Percentiles rank a stretch among this genome's conserved stretches.
Conservation (phyloP, 176 grass and related monocot genomes). For the Avena atlantica region DNA sequence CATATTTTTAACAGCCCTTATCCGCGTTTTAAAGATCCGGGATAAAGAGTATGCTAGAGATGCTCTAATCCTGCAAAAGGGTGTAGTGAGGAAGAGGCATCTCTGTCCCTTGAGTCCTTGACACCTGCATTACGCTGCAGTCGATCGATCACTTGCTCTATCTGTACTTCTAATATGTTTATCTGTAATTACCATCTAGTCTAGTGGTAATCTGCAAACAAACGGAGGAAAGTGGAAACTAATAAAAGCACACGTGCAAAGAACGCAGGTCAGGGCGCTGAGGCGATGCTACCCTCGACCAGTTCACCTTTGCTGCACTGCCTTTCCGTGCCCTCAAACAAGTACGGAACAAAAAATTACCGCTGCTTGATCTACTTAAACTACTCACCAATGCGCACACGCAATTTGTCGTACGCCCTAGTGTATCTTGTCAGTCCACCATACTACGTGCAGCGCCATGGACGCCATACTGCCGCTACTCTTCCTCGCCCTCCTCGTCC, state of each 20-base stretch:
- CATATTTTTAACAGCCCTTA: no score
- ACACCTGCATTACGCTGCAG: no score
- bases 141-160: neutral
- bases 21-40: no score
- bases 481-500: constrained; percentile 41
- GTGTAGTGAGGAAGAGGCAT: no score
- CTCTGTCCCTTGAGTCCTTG: no score
- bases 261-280: constrained; percentile 39
- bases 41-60: no score
- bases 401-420: neutral
- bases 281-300: constrained; percentile 46
- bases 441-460: constrained; percentile 35
- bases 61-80: no score
- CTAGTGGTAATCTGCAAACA: neutral
- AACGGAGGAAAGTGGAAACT: neutral
- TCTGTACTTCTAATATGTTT: neutral
- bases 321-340: constrained; percentile 44
- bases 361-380: constrained; percentile 14
- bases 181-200: neutral
- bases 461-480: constrained; percentile 26
- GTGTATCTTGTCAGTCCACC: neutral
- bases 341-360: neutral
- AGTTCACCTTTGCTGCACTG: constrained; percentile 44
- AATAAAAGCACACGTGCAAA: constrained; percentile 15
- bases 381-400: neutral